Evolutionary conservation across 2,329 filamentous ascomycete genomes (phyloP).

Genomic region (Aspergillus carbonarius): DNA sequence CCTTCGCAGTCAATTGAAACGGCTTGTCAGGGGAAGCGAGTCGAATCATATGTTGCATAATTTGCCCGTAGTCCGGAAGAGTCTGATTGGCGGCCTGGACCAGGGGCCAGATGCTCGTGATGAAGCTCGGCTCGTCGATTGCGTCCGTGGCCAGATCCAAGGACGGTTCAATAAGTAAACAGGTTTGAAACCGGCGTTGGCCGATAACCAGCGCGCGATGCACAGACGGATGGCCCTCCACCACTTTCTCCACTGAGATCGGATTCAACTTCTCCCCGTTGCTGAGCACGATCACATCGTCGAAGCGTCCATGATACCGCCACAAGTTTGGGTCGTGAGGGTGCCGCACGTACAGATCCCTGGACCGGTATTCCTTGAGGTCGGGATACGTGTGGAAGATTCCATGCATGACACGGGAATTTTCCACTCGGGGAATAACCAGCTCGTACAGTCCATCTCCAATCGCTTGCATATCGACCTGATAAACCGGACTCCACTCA

Average conservation of each 20-base stretch:
- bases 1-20: constrained; percentile 49
- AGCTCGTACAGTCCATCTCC: constrained; percentile 8
- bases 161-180: constrained; percentile 39
- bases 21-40: constrained; percentile 45
- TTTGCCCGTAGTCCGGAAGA: constrained; percentile 42
- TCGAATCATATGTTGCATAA: constrained; percentile 45
- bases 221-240: constrained; percentile 35
- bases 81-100: constrained; percentile 46
- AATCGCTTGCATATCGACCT: constrained; percentile 3
- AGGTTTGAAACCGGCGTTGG: constrained; percentile 36
- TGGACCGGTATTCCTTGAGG: constrained; percentile 7
- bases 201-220: constrained; percentile 38
- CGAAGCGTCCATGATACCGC: constrained; percentile 18
- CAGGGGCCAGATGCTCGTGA: constrained; percentile 48
- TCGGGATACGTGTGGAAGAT: constrained; percentile 26
- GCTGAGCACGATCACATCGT: constrained; percentile 47
- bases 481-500: neutral
- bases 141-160: neutral
- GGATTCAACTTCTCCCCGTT: constrained; percentile 50
- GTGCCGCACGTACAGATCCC: constrained; percentile 10
- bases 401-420: constrained; percentile 2
- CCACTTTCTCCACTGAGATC: constrained; percentile 37
- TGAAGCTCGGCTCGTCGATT: constrained; percentile 19
- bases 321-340: constrained; percentile 8
- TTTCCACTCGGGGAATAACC: neutral